A percentile compares a stretch with the other conserved stretches of the same genome.
Conservation (phyloP, 2,329 filamentous ascomycete species). For the Colletotrichum somersetense region DNA sequence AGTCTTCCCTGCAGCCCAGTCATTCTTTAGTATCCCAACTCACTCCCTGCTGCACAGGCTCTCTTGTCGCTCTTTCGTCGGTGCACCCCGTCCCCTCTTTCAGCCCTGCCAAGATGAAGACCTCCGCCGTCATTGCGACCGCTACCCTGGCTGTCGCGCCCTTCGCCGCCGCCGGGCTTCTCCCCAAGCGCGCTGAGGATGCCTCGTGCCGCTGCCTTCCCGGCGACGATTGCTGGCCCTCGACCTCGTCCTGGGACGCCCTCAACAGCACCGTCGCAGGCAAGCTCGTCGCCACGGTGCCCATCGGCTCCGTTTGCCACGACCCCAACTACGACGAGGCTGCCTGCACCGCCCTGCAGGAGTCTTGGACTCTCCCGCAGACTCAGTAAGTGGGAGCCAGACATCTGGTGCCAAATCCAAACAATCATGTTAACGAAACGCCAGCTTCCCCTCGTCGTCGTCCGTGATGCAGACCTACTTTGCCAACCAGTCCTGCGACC, state of each 20-base stretch:
- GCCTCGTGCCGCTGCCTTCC: conserved; percentile 60
- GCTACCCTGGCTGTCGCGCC: conserved; percentile 31
- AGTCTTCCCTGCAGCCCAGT: conserved; percentile 40
- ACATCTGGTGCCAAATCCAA: background rate
- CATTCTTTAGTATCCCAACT: conserved; percentile 28
- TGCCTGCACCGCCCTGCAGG: conserved; percentile 55
- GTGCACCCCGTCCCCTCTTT: background rate
- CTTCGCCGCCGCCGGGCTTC: conserved; percentile 30
- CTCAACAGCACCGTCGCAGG: conserved; percentile 67
- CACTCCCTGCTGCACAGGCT: conserved; percentile 4
- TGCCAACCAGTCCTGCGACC: conserved; percentile 54
- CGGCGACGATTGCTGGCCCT: conserved; percentile 68
- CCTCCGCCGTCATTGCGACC: conserved; percentile 29
- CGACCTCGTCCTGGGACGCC: conserved; percentile 56
- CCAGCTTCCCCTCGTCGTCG: conserved; percentile 53
- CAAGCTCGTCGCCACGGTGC: conserved; percentile 63
- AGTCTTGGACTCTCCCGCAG: conserved; percentile 51
- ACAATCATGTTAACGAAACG: conserved; percentile 21
- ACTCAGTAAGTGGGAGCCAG: conserved; percentile 50
- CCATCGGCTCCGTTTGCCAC: conserved; percentile 67
- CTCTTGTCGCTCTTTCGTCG: conserved; percentile 1
- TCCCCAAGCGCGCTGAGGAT: conserved; percentile 34
- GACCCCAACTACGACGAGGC: conserved; percentile 58
- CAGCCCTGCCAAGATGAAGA: conserved; percentile 37
- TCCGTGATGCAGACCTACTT: conserved; percentile 57